Conservation (phyloP, 805 yeast species). For the Ascoidea asiatica region DNA sequence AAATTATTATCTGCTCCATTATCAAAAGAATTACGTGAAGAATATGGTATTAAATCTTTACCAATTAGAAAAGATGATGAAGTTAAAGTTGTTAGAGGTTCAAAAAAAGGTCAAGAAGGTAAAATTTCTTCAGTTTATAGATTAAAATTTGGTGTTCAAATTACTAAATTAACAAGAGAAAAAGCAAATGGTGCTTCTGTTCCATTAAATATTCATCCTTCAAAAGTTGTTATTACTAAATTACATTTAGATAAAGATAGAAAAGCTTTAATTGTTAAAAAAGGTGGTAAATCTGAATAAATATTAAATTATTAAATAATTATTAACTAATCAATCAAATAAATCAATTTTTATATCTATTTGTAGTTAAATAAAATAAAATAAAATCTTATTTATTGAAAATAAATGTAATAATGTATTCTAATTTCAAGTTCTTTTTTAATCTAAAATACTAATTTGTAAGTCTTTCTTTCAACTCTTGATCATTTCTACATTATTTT, state of each 20-base stretch:
- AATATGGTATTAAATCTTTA: conserved; percentile 89
- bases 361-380: too few species aligned
- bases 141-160: conserved; percentile 92
- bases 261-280: conserved; percentile 93
- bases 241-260: conserved; percentile 98
- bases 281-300: conserved; percentile 95
- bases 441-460: too few species aligned
- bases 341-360: too few species aligned
- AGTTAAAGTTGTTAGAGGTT: conserved; percentile 93
- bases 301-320: conserved; percentile 14
- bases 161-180: conserved; percentile 95
- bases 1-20: conserved; percentile 93
- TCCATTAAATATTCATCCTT: conserved; percentile 96
- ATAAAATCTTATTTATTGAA: too few species aligned
- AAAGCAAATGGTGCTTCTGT: conserved; percentile 96
- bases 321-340: too few species aligned
- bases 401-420: too few species aligned
- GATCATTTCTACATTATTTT: too few species aligned
- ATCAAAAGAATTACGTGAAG: conserved; percentile 96
- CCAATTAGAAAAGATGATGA: conserved; percentile 98
- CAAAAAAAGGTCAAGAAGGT: conserved; percentile 99
- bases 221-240: conserved; percentile 97
- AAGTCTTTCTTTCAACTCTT: too few species aligned
- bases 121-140: conserved; percentile 96
- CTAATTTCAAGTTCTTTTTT: too few species aligned